Conservation (phyloP, 164 flowering plant genomes). For the Nymphaea thermarum region DNA sequence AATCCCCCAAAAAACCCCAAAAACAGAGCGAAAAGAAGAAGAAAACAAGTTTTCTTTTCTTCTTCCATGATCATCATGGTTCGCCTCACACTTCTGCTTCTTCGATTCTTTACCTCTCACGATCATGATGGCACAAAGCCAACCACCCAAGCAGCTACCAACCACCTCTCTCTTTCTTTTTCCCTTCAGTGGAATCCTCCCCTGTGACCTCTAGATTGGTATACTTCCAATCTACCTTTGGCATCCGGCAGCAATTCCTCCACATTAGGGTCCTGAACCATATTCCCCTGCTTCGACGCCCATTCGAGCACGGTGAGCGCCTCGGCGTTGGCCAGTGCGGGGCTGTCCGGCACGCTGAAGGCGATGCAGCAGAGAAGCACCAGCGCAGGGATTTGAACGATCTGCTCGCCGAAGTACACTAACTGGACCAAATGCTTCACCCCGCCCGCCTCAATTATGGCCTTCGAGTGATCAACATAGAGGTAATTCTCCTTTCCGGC, state of each 20-base stretch:
- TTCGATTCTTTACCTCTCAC: neutral
- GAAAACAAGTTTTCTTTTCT: too few relatives aligned
- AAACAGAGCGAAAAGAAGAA: too few relatives aligned
- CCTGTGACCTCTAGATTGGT: constrained; percentile 63
- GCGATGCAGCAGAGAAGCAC: constrained; percentile 49
- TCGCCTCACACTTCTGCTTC: too few relatives aligned
- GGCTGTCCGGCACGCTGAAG: constrained; percentile 59
- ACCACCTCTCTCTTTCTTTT: neutral
- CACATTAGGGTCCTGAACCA: constrained; percentile 24
- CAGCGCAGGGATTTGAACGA: constrained; percentile 41
- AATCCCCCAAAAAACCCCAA: too few relatives aligned
- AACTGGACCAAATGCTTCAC: constrained; percentile 55
- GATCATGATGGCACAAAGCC: neutral
- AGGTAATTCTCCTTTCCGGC: constrained; percentile 60
- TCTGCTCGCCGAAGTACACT: constrained; percentile 63
- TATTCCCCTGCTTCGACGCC: constrained; percentile 45
- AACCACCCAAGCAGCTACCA: neutral
- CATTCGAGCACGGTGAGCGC: constrained; percentile 68
- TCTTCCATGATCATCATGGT: too few relatives aligned
- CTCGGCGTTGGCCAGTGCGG: constrained; percentile 54
- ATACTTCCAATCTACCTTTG: constrained; percentile 51
- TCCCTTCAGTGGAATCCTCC: constrained; percentile 6
- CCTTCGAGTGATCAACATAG: constrained; percentile 50
- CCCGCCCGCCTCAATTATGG: constrained; percentile 50
- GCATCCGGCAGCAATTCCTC: constrained; percentile 46